Evolutionary conservation across 805 yeast species (phyloP).

Genomic region (Candida nonsorbophila): DNA sequence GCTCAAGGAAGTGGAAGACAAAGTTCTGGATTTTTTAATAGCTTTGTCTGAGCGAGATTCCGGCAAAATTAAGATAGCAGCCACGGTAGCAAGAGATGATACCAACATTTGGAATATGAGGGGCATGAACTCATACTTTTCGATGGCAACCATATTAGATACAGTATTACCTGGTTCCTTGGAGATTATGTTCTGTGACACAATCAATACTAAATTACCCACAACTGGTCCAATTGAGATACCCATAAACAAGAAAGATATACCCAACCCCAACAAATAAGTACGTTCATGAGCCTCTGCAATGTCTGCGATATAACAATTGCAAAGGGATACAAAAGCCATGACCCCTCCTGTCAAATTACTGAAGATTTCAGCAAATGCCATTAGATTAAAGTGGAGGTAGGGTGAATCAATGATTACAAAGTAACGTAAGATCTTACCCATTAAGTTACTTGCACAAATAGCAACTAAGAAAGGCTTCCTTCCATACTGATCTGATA

Average conservation of each 20-base stretch:
- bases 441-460: conserved; percentile 14
- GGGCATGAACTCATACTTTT: conserved; percentile 26
- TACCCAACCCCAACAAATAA: conserved; percentile 51
- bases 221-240: conserved; percentile 60
- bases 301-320: conserved; percentile 72
- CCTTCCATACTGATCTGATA: conserved; percentile 34
- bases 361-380: conserved; percentile 40
- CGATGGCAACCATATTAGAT: conserved; percentile 8
- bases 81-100: conserved; percentile 22
- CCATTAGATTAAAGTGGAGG: conserved; percentile 31
- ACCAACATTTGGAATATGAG: conserved; percentile 26
- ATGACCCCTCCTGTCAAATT: conserved; percentile 61
- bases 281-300: conserved; percentile 57
- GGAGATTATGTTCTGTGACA: conserved; percentile 3
- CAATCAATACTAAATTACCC: conserved; percentile 34
- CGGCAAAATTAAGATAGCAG: conserved; percentile 36
- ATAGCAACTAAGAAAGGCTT: conserved; percentile 18
- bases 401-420: conserved; percentile 18
- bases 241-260: conserved; percentile 58
- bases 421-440: conserved; percentile 15
- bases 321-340: conserved; percentile 51
- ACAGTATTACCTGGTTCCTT: conserved; percentile 1
- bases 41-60: conserved; percentile 62
- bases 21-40: conserved; percentile 45
- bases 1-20: conserved; percentile 17